These are phyloP conservation scores for Alopecurus myosuroides DNA, from an alignment of 176 grass and related monocot genomes.

Conservation along the genomic window DNA sequence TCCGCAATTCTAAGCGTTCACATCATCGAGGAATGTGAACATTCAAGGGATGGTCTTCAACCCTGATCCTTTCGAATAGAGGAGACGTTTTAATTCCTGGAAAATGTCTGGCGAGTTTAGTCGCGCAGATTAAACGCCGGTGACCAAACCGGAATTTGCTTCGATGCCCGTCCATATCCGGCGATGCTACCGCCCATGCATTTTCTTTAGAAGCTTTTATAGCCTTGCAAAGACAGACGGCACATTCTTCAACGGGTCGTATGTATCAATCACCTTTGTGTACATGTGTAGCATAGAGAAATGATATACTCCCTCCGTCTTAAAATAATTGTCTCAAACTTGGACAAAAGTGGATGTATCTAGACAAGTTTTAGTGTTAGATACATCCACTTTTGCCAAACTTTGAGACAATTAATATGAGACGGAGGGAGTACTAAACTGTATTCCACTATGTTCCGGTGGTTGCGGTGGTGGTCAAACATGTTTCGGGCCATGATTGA, in stretches of 20 bases:
- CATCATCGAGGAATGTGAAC: background rate
- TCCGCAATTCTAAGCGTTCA: background rate
- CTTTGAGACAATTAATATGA: no score
- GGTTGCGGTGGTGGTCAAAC: background rate
- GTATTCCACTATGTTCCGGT: background rate
- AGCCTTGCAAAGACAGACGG: background rate
- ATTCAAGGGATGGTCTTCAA: background rate
- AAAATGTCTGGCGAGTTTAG: background rate
- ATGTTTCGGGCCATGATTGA: background rate
- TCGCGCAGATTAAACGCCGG: background rate
- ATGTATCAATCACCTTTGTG: background rate
- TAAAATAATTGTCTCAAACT: no score
- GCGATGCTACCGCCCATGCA: background rate
- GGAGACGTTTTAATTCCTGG: background rate
- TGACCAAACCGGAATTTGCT: constrained; percentile 15
- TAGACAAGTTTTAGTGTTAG: no score
- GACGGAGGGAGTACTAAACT: background rate
- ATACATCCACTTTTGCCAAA: no score
- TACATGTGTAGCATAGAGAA: background rate
- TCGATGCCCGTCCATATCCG: constrained; percentile 3
- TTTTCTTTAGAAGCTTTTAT: background rate
- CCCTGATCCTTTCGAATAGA: background rate
- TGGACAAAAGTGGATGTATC: no score
- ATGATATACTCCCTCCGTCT: no score
- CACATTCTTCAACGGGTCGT: background rate